Conservation (phyloP, 169 alveolate species). For the Plasmodium reichenowi region DNA sequence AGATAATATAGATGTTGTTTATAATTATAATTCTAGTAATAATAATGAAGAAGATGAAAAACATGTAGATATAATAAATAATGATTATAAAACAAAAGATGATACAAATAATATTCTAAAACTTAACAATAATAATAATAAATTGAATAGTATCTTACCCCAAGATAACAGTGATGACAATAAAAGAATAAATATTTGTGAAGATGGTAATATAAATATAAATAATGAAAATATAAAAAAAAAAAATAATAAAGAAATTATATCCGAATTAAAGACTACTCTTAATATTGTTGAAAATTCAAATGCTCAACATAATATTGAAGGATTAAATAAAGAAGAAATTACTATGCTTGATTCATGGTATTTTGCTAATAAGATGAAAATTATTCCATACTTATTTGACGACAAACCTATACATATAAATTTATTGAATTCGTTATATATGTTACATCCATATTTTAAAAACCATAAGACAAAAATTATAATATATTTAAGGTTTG, state of each 20-base stretch:
- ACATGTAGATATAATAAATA: background rate
- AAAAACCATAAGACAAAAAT: slow-evolving; percentile 55
- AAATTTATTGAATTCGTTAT: slow-evolving; percentile 22
- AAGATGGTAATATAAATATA: background rate
- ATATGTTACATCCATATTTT: slow-evolving; percentile 38
- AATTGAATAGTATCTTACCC: background rate
- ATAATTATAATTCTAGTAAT: background rate
- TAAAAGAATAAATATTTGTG: background rate
- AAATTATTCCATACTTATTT: slow-evolving; percentile 64
- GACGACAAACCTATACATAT: slow-evolving; percentile 41
- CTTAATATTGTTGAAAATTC: slow-evolving; percentile 41
- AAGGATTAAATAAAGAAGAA: slow-evolving; percentile 40
- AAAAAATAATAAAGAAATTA: slow-evolving; percentile 51
- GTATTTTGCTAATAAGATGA: slow-evolving; percentile 60
- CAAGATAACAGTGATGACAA: slow-evolving; percentile 5
- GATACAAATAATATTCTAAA: background rate
- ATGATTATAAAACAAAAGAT: background rate
- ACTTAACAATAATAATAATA: background rate
- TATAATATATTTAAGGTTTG: slow-evolving; percentile 41
- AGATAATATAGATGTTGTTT: too few relatives aligned
- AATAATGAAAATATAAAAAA: slow-evolving; percentile 5
- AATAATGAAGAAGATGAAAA: background rate
- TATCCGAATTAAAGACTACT: slow-evolving; percentile 43
- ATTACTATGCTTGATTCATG: slow-evolving; percentile 33
- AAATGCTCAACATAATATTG: slow-evolving; percentile 24